These are phyloP conservation scores for Talaromyces wortmannii DNA, from an alignment of 495 filamentous ascomycete species.

Conservation along the genomic window DNA sequence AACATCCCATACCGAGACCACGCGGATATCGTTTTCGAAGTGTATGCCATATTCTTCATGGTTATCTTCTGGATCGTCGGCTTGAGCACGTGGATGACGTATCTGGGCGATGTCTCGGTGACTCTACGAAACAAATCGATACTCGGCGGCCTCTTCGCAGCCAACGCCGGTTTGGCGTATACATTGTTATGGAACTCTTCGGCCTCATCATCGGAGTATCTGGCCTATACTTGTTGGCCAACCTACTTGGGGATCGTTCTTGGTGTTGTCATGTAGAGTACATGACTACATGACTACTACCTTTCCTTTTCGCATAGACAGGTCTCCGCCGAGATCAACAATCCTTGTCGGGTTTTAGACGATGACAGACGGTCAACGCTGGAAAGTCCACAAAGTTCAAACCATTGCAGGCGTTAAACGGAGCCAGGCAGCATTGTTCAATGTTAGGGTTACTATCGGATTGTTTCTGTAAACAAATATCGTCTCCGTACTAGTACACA, in stretches of 20 bases:
- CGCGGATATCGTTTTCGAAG: not conserved
- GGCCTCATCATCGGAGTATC: not conserved
- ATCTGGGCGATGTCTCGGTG: not conserved
- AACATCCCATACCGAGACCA: not conserved
- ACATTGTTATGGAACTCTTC: not conserved
- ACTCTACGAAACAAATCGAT: not conserved
- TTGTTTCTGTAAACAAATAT: too few relatives aligned
- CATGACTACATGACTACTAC: not conserved
- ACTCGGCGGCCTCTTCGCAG: not conserved
- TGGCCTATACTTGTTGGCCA: not conserved
- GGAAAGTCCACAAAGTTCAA: too few relatives aligned
- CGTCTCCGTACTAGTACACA: too few relatives aligned
- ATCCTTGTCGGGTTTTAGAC: too few relatives aligned
- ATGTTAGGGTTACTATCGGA: too few relatives aligned
- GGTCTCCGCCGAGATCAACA: not conserved
- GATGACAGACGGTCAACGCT: too few relatives aligned
- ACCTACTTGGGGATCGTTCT: not conserved
- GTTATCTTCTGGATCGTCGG: not conserved
- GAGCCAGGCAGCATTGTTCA: too few relatives aligned
- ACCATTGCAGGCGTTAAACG: too few relatives aligned
- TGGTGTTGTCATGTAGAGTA: not conserved
- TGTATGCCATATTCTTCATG: not conserved
- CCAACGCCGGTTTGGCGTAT: not conserved
- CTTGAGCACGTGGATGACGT: not conserved
- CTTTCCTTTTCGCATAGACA: not conserved